Evolutionary conservation across 202 grass and related monocot species (phyloP), one percentile per base, ranked within the genome.

Genomic region (Sporobolus alterniflorus): DNA sequence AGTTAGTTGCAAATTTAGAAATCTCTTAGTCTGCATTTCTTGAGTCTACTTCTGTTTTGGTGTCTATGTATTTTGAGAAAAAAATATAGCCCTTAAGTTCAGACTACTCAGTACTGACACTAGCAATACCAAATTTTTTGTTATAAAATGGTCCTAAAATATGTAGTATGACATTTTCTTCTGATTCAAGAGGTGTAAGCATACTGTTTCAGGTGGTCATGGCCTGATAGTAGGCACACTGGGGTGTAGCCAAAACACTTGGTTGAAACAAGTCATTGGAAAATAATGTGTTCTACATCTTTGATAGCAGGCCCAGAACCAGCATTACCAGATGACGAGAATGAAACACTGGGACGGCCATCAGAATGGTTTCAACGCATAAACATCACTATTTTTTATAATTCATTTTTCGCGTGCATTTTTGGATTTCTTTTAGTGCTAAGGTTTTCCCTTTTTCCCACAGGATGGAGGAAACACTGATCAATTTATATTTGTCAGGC

Each of bases 391-490:
- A 24, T 83, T 70, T 77, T 44, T 73, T 14, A 60, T 82, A 24
- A 74, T 7, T 55, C 21, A 22, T 49, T 79, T 54, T 80, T 18
- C 11, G 13, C 26, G 21, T 76, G 76, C 2, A 11, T 26, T 83
- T 26, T 24, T 41, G 47, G n/a, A 29, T 60, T 60, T 29, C 55
- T 76, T 69, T 85, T 56, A 69, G 11, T 42, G 12, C 14, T 69
- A 43, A 55, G 40, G 83, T 74, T 75, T 15, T 26, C 46, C 70
- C 62, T 9, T 39, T 68, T 78, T 49, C 63, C 32, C 24, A 64
- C 69, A 95, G 96, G 96, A 78, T 98, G 65, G 93, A 95, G 82
- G 93, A 98, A 84, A 88, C 91, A 34, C 66, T 98, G 36, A 94
- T 98, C 56, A 91, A 96, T 76, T 66, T 95, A 59, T 98, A 96